A percentile compares a stretch with the other conserved stretches of the same genome.
These are phyloP conservation scores for Blastomyces percursus DNA, from an alignment of 2,329 filamentous ascomycete species.

Conservation along the genomic window DNA sequence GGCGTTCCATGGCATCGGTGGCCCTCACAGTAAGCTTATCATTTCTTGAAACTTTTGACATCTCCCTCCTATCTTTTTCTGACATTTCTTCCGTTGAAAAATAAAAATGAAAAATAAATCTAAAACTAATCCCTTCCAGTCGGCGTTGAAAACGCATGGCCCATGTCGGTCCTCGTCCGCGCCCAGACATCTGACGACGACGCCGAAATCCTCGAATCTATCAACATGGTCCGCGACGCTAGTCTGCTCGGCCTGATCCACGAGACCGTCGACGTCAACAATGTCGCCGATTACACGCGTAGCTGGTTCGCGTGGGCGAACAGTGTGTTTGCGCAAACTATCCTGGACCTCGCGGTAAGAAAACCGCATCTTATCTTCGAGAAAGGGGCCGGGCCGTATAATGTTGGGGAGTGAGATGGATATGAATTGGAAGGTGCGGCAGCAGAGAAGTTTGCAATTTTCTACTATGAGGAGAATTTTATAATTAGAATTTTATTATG, in stretches of 20 bases:
- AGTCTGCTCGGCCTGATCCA: conserved; percentile 73
- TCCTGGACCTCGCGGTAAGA: conserved; percentile 75
- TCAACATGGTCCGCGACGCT: conserved; percentile 64
- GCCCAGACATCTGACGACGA: conserved; percentile 81
- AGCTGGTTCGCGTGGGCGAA: conserved; percentile 99
- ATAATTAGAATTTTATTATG: no score
- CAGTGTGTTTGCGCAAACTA: conserved; percentile 85
- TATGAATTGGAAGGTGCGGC: no score
- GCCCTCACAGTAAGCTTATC: conserved; percentile 47
- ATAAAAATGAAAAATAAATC: neutral
- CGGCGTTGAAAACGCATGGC: conserved; percentile 86
- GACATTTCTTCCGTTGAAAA: conserved; percentile 1
- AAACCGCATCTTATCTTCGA: conserved; percentile 84
- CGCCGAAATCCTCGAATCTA: conserved; percentile 60
- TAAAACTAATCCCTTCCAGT: conserved; percentile 37
- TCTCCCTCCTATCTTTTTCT: neutral
- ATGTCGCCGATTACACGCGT: conserved; percentile 59
- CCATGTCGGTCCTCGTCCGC: conserved; percentile 87
- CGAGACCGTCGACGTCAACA: conserved; percentile 80
- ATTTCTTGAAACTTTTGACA: neutral
- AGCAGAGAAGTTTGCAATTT: no score
- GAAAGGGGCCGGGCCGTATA: conserved; percentile 36
- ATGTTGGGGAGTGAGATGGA: conserved; percentile 4
- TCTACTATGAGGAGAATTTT: no score
- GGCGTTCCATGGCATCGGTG: conserved; percentile 79